Evolutionary conservation across 2,329 filamentous ascomycete species (phyloP), one percentile per base, ranked within the genome.

Genomic region (Sporothrix brunneoviolacea): DNA sequence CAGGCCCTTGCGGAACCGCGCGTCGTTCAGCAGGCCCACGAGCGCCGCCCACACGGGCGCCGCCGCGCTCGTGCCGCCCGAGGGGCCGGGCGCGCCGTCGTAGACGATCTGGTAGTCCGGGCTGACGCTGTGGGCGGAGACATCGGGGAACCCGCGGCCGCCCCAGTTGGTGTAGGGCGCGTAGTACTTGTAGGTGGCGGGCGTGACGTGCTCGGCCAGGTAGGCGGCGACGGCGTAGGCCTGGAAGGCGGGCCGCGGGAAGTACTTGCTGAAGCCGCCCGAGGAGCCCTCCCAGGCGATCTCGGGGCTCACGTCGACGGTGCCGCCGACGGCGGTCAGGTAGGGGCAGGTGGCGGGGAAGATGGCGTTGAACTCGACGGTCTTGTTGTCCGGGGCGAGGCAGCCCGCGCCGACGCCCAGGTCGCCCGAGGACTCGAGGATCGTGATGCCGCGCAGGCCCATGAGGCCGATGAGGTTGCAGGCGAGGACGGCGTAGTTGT

Each of bases 361-460:
- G 22, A 64, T 65, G 27, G 77, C 71, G 36, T 70, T 59, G 61
- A 80, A 80, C 52, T 60, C 53, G 33, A 56, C 52, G 18, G 58
- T 61, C 32, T 53, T 57, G 51, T 56, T 54, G 56, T 62, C 59
- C 15, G 59, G 57, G 12, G 54, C 54, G 9, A 58, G 51, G 52
- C 61, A 64, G 45, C 54, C 53, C 8, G 57, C 53, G 12, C 64
- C 65, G 1, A 69, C 62, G 1, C 70, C 70, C 3, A 57, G 43
- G 57, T 88, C 83, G 5, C 85, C 85, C 9, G 76, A 77, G 15
- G 77, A 74, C 55, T 82, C 80, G 49, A 89, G 69, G n/a, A 88
- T 70, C 0, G 81, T 79, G 18, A 86, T 77, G 28, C 84, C 84
- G 10, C 84, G 77, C 1, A 78, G 73, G 19, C 81, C 82, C 5